Evolutionary conservation across 371 early-diverging fungal species (phyloP).

Genomic region (Mortierella sp.): DNA sequence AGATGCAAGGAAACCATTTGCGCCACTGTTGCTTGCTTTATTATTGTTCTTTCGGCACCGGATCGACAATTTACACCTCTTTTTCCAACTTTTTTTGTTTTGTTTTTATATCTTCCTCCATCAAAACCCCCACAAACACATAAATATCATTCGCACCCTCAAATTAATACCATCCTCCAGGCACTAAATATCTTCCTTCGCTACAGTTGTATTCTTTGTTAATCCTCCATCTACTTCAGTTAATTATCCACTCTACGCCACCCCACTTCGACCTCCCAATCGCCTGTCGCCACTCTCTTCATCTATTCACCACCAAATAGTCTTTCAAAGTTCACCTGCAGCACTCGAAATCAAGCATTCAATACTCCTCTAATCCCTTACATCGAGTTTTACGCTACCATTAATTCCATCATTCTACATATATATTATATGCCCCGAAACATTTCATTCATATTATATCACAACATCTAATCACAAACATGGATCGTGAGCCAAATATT

Average conservation of each 20-base stretch:
- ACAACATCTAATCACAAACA: neutral
- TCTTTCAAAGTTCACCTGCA: neutral
- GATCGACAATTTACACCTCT: conserved; percentile 1
- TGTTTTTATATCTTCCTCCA: no score
- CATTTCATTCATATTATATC: neutral
- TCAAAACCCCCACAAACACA: neutral
- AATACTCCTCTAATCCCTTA: neutral
- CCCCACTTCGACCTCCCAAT: neutral
- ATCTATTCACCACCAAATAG: neutral
- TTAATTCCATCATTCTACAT: neutral
- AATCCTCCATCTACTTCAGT: neutral
- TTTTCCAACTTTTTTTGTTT: neutral
- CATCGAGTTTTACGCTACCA: neutral
- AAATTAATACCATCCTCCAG: neutral
- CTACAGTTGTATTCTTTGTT: neutral
- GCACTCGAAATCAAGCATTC: neutral
- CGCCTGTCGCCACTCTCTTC: neutral
- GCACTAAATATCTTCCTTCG: neutral
- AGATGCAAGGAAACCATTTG: neutral
- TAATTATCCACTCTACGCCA: neutral
- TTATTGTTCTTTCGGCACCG: neutral
- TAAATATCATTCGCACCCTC: conserved; percentile 2
- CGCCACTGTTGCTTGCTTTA: neutral
- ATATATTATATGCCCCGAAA: neutral
- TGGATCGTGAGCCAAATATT: conserved; percentile 20